A percentile compares a stretch with the other conserved stretches of the same genome.
Evolutionary conservation across 2,329 filamentous ascomycete genomes (phyloP).

Genomic region (Cladorrhinum sp.): DNA sequence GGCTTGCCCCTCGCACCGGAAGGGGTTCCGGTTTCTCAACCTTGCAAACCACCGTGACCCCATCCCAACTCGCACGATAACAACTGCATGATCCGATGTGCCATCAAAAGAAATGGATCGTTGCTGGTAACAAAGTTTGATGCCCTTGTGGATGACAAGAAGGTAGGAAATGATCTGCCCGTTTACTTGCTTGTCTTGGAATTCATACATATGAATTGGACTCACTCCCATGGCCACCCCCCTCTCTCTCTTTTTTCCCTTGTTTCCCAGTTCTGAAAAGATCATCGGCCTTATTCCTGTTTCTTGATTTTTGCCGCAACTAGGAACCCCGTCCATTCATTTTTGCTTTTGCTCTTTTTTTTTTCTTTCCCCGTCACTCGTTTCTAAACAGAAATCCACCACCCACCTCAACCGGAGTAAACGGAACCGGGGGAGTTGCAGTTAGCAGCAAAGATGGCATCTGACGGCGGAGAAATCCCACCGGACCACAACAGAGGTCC

Average conservation of each 20-base stretch:
- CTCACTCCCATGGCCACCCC: background rate
- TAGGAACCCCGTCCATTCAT: background rate
- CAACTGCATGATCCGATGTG: too few relatives aligned
- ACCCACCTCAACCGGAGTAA: too few relatives aligned
- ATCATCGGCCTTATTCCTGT: background rate
- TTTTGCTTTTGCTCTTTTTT: background rate
- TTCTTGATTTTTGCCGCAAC: background rate
- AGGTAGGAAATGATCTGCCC: too few relatives aligned
- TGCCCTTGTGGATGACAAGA: too few relatives aligned
- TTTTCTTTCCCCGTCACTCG: background rate
- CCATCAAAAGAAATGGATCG: too few relatives aligned
- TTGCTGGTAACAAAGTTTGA: too few relatives aligned
- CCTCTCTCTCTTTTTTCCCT: background rate
- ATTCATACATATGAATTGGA: background rate
- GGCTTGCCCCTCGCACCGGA: background rate
- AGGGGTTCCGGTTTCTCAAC: background rate
- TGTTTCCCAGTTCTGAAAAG: background rate
- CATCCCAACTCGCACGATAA: too few relatives aligned
- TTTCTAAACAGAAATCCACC: too few relatives aligned
- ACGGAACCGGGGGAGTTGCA: too few relatives aligned
- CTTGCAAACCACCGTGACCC: too few relatives aligned
- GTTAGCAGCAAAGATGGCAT: constrained; percentile 15
- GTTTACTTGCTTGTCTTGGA: too few relatives aligned
- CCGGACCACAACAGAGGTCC: constrained; percentile 32
- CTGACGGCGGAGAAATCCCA: constrained; percentile 8